Base-by-base conservation (phyloP, 179 eudicot genomes). In the Actinidia arguta region DNA sequence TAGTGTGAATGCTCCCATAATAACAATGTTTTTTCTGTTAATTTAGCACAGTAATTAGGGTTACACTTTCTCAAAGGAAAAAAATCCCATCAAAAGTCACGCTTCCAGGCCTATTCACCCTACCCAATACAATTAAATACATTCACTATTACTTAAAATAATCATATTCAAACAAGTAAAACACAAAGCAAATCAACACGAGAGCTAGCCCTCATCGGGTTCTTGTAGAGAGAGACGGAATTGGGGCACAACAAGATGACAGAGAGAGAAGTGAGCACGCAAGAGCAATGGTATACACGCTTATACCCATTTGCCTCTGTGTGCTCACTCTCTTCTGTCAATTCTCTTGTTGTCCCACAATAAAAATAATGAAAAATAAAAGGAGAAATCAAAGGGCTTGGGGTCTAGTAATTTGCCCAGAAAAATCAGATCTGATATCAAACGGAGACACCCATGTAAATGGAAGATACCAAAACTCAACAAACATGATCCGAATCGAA, bases 301-400 rank as follows among this genome's bases (percentile, higher is more conserved):
- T 84, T 88, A 88, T 25, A 73, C 88, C 88, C 85, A 87, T 85
- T 85, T 82, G 85, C 88, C 85, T 85, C 85, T 89, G 89, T 82
- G 93, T 90, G 93, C 93, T 90, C 93, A 90, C 93, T 90, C 93
- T 90, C 93, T 90, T 90, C 93, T 90, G 93, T 90, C 93, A 90
- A 80, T 76, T 89, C 62, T 87, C 81, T 81, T 69, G 56, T 6
- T 17, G 42, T 8, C 54, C 4, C 76, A 36, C 72, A 36, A 67
- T n/a, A 3, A 42, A 58, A 39, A 14, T 8, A 12, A 16, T n/a
- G 56, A 75, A 27, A 25, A 27, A 6, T 63, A 27, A 47, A 13
- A 54, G 0, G 5, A n/a, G 50, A 22, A 61, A 13, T 18, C 2
- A 25, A 52, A 4, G 42, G 18, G 6, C 0, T 7, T 36, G 18